Conservation (phyloP, 108 stramenopile species). For the Cyclotella baltica region DNA sequence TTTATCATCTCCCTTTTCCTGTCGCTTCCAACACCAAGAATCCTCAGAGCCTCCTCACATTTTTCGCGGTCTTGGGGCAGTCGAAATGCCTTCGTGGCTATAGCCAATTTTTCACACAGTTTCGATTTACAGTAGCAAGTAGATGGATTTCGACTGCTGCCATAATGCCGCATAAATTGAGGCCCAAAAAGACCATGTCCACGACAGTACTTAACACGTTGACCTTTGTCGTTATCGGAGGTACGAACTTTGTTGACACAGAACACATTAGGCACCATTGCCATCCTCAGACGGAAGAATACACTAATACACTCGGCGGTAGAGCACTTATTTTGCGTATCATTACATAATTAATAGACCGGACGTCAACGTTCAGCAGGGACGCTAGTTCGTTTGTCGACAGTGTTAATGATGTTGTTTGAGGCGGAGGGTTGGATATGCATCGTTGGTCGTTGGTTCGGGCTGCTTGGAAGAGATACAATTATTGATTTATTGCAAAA, state of each 20-base stretch:
- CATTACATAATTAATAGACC: neutral
- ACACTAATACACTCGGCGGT: neutral
- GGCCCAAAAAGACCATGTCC: slow-evolving; percentile 14
- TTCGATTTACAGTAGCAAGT: neutral
- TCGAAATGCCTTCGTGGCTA: slow-evolving; percentile 8
- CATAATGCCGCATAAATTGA: slow-evolving; percentile 5
- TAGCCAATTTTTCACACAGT: slow-evolving; percentile 1
- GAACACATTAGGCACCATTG: neutral
- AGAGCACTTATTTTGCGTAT: neutral
- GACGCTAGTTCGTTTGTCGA: neutral
- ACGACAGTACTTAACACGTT: neutral
- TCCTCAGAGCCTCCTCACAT: neutral
- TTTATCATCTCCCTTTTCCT: no score
- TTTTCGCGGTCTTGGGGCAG: neutral
- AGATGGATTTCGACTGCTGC: neutral
- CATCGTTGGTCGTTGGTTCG: no score
- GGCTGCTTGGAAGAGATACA: no score
- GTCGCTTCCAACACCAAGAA: neutral
- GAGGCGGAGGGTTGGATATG: neutral
- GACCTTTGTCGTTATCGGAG: neutral
- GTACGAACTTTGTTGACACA: slow-evolving; percentile 1
- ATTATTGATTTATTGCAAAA: no score
- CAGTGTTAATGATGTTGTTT: neutral
- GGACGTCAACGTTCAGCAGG: neutral
- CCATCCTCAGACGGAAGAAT: neutral